phyloP scores from a whole-genome alignment of 148 eudicot genomes.

The Fagopyrum esculentum region DNA sequence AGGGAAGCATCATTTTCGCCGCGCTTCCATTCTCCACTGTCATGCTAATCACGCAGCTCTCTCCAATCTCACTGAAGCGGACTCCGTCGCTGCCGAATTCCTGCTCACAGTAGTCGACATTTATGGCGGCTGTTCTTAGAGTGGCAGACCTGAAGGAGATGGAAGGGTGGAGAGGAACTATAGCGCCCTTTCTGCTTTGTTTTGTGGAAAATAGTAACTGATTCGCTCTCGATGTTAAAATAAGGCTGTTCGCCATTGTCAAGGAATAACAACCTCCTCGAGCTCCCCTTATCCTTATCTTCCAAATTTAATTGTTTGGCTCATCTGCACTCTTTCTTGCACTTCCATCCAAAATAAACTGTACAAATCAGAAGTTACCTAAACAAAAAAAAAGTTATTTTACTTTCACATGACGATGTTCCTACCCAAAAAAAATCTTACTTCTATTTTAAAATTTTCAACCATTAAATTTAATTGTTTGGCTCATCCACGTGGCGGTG shows the following conservation, averaged over 20 bases:
- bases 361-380: too few relatives aligned
- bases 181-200: neutral
- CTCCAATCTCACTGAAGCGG: constrained; percentile 40
- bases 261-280: too few relatives aligned
- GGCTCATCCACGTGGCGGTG: constrained; percentile 95
- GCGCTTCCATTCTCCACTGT: constrained; percentile 55
- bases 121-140: constrained; percentile 29
- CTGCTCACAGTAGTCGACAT: constrained; percentile 41
- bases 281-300: too few relatives aligned
- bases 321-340: too few relatives aligned
- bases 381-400: too few relatives aligned
- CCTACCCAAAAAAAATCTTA: too few relatives aligned
- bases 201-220: constrained; percentile 26
- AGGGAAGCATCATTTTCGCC: constrained; percentile 65
- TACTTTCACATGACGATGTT: too few relatives aligned
- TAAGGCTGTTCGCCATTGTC: constrained; percentile 32
- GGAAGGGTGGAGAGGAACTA: constrained; percentile 2
- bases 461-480: too few relatives aligned
- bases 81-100: constrained; percentile 68
- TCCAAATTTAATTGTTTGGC: too few relatives aligned
- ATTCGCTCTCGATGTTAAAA: constrained; percentile 32
- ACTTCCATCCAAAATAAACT: too few relatives aligned
- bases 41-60: constrained; percentile 59
- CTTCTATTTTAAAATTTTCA: too few relatives aligned
- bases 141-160: constrained; percentile 17